Base-by-base conservation (phyloP, 164 flowering plant genomes). In the Chimonanthus salicifolius region DNA sequence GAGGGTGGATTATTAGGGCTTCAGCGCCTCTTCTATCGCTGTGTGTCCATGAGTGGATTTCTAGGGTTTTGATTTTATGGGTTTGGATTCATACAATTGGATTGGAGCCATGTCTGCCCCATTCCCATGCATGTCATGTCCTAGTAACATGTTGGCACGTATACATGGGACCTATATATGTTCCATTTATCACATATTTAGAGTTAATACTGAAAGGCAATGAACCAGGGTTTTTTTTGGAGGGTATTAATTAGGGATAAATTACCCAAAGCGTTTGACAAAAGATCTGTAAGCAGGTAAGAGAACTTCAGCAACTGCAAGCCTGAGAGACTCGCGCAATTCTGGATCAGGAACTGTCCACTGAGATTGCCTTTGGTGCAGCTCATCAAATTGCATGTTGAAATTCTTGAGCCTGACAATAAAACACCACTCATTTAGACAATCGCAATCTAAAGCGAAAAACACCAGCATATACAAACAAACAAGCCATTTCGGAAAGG, bases 301-400 rank as follows among this genome's bases (percentile, higher is more conserved):
- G 63, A 95, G 83, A 64, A 95, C 94, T 84, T 95, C 98, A 10
- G 99, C 99, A 58, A 95, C 96, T 46, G 99, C 93, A 66, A 95
- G 89, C 85, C 96, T 89, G 62, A 95, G 74, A 44, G 98, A 93
- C 74, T 95, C 99, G 2, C 98, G 87, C 76, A 95, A 78, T 81
- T 95, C 99, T 16, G 88, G 86, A 74, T 95, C 99, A 43, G 99
- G 97, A 68, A 95, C 98, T 16, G 99, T 88, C 99, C 99, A 95
- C 74, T 93, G 98, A 76, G 91, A 87, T 82, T 95, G 99, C 79
- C 93, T 87, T 69, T 87, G 94, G 84, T 95, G 97, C 82, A 95
- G 88, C 84, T 95, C 99, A 77, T 95, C 98, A 84, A 93, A 93
- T 78, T 86, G 90, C 51, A 82, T 18, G 75, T 93, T 95, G 76